Conservation (phyloP, 2,329 filamentous ascomycete genomes). For the Penicillium brevicompactum region DNA sequence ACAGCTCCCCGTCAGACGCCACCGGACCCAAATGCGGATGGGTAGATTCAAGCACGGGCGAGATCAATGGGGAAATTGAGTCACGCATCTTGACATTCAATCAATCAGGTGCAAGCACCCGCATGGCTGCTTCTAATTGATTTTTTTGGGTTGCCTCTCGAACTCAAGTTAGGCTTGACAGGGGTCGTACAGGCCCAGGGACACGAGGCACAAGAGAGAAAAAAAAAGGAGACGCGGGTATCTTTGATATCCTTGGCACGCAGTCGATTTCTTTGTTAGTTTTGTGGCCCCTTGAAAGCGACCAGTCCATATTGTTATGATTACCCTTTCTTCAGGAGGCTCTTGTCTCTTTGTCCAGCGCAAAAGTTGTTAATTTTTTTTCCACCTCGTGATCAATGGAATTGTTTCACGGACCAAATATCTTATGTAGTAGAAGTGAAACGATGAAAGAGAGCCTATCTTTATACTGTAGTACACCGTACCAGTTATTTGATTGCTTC, state of each 20-base stretch:
- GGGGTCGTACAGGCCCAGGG: constrained; percentile 8
- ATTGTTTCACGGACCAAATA: not conserved
- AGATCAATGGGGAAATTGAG: constrained; percentile 14
- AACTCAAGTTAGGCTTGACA: constrained; percentile 18
- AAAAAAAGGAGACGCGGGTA: constrained; percentile 3
- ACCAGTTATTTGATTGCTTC: not conserved
- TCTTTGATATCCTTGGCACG: constrained; percentile 10
- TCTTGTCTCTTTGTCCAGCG: constrained; percentile 13
- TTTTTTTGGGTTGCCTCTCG: constrained; percentile 5
- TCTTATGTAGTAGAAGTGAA: not conserved
- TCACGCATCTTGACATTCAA: constrained; percentile 10
- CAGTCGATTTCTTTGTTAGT: constrained; percentile 7
- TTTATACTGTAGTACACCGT: not conserved
- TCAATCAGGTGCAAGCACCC: not conserved
- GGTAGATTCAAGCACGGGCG: constrained; percentile 24
- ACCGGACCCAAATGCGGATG: constrained; percentile 18
- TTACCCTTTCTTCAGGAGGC: constrained; percentile 13
- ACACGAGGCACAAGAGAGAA: constrained; percentile 2
- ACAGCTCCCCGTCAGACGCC: constrained; percentile 33
- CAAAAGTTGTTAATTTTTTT: constrained; percentile 22
- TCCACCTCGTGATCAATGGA: not conserved
- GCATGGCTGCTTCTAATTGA: constrained; percentile 21
- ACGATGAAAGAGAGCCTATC: not conserved
- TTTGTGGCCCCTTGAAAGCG: constrained; percentile 16
- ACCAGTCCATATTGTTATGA: constrained; percentile 29